These are phyloP conservation scores for Alternaria ethzedia DNA, from an alignment of 2,329 filamentous ascomycete species.

Conservation along the genomic window DNA sequence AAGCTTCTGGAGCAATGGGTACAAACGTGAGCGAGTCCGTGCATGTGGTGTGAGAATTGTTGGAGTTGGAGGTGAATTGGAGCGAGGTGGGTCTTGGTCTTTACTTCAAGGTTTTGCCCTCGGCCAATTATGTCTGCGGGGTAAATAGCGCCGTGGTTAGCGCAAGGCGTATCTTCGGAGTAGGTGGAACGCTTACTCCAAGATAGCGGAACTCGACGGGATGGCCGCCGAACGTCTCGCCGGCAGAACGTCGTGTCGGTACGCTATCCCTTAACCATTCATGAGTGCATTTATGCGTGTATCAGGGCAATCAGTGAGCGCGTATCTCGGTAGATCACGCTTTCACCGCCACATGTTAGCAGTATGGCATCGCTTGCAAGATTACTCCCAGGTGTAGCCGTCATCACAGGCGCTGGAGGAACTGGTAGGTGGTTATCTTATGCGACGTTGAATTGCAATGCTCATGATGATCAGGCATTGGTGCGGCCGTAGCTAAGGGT, in stretches of 20 bases:
- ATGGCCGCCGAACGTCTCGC: not conserved
- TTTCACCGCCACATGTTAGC: not conserved
- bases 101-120: constrained; percentile 1
- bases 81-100: constrained; percentile 10
- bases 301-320: not conserved
- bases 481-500: constrained; percentile 58
- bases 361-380: constrained; percentile 21
- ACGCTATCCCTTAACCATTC: not conserved
- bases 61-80: constrained; percentile 29
- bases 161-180: not conserved
- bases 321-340: not conserved
- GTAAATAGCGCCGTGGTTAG: constrained; percentile 2
- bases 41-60: constrained; percentile 26
- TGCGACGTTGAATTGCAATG: not conserved
- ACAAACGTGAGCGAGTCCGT: constrained; percentile 33
- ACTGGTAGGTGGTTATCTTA: constrained; percentile 29
- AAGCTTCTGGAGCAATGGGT: constrained; percentile 35
- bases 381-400: constrained; percentile 37
- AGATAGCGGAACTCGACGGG: constrained; percentile 2
- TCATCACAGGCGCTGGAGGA: constrained; percentile 45
- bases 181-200: not conserved
- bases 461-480: constrained; percentile 56
- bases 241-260: not conserved
- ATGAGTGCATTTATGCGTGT: not conserved
- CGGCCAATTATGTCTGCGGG: constrained; percentile 3